Evolutionary conservation across 441 rosid species (phyloP).

Genomic region (Syzygium syzygioides): DNA sequence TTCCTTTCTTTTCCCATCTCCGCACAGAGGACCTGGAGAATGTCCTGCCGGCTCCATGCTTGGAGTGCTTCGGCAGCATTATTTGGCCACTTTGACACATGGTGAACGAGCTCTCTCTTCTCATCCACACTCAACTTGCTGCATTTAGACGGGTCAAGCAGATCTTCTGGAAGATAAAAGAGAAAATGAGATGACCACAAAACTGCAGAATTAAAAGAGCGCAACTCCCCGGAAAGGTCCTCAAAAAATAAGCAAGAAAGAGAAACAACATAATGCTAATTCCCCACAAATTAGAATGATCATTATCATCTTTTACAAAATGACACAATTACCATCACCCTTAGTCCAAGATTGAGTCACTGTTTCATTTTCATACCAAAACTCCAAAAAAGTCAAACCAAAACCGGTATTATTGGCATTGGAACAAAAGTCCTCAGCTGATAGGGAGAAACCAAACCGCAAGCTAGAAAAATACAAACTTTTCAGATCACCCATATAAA

Average conservation of each 20-base stretch:
- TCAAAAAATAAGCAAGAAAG: neutral
- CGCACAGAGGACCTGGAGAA: slow-evolving; percentile 78
- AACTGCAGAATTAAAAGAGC: neutral
- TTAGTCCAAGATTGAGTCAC: neutral
- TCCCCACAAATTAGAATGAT: neutral
- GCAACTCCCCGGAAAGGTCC: neutral
- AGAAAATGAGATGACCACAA: neutral
- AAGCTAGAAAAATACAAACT: neutral
- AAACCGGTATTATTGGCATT: neutral
- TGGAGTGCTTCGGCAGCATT: slow-evolving; percentile 68
- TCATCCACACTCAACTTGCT: slow-evolving; percentile 71
- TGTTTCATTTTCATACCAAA: neutral
- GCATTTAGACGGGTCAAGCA: slow-evolving; percentile 58
- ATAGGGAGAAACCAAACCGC: neutral
- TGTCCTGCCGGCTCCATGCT: slow-evolving; percentile 97
- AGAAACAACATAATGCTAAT: neutral
- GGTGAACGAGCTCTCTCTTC: slow-evolving; percentile 82
- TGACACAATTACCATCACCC: neutral
- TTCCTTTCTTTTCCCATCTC: slow-evolving; percentile 99
- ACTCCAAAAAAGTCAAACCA: neutral
- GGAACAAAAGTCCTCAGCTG: neutral
- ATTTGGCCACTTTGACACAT: slow-evolving; percentile 51
- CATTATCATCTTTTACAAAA: neutral
- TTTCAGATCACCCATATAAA: neutral
- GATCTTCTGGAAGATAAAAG: slow-evolving; percentile 30